Evolutionary conservation across 352 stramenopile genomes (phyloP).

Genomic region (Globisporangium cederbergense): DNA sequence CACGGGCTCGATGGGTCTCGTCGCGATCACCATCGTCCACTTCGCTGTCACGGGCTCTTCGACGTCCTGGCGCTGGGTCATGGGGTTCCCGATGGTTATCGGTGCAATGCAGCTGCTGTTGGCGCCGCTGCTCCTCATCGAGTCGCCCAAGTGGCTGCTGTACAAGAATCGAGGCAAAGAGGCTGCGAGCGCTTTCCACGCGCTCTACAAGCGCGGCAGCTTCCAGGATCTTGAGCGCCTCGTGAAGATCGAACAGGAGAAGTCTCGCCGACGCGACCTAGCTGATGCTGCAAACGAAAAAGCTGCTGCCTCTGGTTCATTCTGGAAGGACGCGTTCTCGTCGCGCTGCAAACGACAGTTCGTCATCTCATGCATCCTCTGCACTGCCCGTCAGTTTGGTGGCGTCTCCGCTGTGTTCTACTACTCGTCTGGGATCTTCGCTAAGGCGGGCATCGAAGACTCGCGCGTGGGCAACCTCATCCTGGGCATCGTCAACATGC

Average conservation of each 20-base stretch:
- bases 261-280: constrained; percentile 21
- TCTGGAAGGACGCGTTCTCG: constrained; percentile 28
- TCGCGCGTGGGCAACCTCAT: constrained; percentile 33
- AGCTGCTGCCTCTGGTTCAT: constrained; percentile 8
- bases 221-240: constrained; percentile 31
- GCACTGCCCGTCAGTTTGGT: constrained; percentile 31
- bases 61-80: constrained; percentile 37
- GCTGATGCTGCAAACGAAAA: constrained; percentile 14
- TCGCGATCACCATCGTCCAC: constrained; percentile 31
- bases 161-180: constrained; percentile 22
- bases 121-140: constrained; percentile 24
- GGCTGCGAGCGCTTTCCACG: constrained; percentile 23
- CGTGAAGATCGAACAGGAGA: constrained; percentile 27
- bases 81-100: constrained; percentile 31
- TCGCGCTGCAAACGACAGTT: constrained; percentile 32
- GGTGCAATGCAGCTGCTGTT: constrained; percentile 29
- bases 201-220: constrained; percentile 29
- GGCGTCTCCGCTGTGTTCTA: constrained; percentile 40
- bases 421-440: constrained; percentile 44
- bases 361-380: constrained; percentile 32
- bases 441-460: constrained; percentile 32
- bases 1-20: constrained; percentile 26
- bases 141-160: constrained; percentile 37
- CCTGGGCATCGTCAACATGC: constrained; percentile 25
- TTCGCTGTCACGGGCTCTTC: constrained; percentile 30